phyloP scores from a whole-genome alignment of 768 basidiomycete species.

The Lentinula raphanica region DNA sequence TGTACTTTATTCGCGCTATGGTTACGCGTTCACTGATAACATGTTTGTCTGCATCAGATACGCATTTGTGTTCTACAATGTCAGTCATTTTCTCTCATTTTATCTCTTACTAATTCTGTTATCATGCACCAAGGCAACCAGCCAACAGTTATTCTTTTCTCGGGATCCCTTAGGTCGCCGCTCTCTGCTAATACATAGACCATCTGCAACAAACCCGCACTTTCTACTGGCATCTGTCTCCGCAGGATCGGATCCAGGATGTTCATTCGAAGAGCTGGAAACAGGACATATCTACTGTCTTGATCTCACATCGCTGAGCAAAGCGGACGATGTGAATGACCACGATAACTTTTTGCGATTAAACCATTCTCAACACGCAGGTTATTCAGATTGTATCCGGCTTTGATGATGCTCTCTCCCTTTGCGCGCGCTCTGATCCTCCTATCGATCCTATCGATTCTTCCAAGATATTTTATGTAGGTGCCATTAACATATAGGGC shows the following conservation, averaged over 20 bases:
- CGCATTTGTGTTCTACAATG: constrained; percentile 77
- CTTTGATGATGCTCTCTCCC: constrained; percentile 13
- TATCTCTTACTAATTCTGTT: constrained; percentile 3
- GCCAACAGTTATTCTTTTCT: constrained; percentile 58
- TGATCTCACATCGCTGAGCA: constrained; percentile 30
- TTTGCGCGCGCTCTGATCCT: constrained; percentile 12
- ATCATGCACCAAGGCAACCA: constrained; percentile 28
- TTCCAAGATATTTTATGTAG: background rate
- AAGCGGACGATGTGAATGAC: constrained; percentile 12
- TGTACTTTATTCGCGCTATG: constrained; percentile 9
- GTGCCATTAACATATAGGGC: no score
- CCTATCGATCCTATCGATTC: background rate
- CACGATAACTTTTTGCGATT: background rate
- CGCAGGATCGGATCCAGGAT: constrained; percentile 38
- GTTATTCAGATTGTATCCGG: constrained; percentile 9
- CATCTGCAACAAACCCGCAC: constrained; percentile 41
- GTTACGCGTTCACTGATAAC: background rate
- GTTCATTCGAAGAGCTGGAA: constrained; percentile 55
- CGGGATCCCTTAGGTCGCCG: constrained; percentile 84
- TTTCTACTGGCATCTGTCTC: constrained; percentile 68
- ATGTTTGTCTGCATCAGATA: constrained; percentile 46
- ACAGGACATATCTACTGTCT: constrained; percentile 55
- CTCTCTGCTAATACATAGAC: constrained; percentile 71
- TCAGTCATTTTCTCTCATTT: constrained; percentile 24
- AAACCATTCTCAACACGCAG: background rate